Evolutionary conservation across 192 early-diverging fungal genomes (phyloP).

Genomic region (Podila epigama): DNA sequence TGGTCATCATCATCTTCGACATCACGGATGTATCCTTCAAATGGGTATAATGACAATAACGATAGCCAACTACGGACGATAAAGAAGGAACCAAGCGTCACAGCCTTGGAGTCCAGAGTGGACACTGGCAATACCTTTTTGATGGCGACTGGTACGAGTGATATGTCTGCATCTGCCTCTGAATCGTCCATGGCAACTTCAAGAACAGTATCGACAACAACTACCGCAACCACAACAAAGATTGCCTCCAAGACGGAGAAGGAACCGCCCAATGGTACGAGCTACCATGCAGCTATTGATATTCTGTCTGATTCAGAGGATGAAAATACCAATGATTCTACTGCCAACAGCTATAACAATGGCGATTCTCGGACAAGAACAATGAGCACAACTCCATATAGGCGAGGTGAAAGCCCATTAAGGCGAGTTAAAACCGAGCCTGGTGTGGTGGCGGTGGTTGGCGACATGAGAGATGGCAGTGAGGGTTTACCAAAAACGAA

Average conservation of each 20-base stretch:
- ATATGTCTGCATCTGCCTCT: no score
- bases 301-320: slow-evolving; percentile 25
- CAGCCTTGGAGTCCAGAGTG: no score
- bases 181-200: not conserved
- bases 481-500: not conserved
- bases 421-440: slow-evolving; percentile 16
- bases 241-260: not conserved
- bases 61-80: no score
- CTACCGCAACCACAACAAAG: not conserved
- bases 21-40: no score
- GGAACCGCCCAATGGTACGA: not conserved
- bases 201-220: not conserved
- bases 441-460: not conserved
- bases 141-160: no score
- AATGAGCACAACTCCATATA: not conserved
- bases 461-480: not conserved
- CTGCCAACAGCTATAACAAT: not conserved
- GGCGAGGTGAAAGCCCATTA: not conserved
- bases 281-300: slow-evolving; percentile 17
- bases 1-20: no score
- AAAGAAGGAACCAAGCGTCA: no score
- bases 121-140: no score
- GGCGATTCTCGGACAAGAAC: not conserved
- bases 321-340: no score
- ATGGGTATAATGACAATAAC: no score